Evolutionary conservation across 768 basidiomycete species (phyloP), one percentile per base, ranked within the genome.

Genomic region (Macrolepiota albuminosa): DNA sequence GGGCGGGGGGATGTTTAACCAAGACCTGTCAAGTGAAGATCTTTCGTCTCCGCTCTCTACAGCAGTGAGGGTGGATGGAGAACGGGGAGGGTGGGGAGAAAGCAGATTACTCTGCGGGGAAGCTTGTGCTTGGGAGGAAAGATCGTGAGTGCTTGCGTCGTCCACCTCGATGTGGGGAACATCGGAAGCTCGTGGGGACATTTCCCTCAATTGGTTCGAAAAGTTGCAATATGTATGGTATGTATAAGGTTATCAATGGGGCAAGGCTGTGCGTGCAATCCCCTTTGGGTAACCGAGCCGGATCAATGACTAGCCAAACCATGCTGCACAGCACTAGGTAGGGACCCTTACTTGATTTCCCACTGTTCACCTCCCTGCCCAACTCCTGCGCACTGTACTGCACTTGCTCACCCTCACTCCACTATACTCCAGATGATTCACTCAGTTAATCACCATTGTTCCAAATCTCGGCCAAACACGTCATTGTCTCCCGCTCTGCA

Each of bases 1-100:
- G 0, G 91, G 89, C 0, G 91, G 91, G 1, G 72, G 70, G 9
- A 61, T 59, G 8, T 71, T 67, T 14, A 52, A 4, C 5, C 36
- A 52, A 26, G 36, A 52, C 24, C 36, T 16, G 14, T 48, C 8
- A 0, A 61, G 1, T 14, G 60, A 64, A 14, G 71, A 79, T 26
- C 74, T 73, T 40, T 73, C 76, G 48, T 81, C 80, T n/a, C 79
- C 76, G 0, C 74, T 78, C 21, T 62, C 60, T 21, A 61, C 58
- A 49, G 67, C 66, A 37, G 53, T 42, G 0, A 24, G 6, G 5
- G 29, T 24, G 1, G 48, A 10, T 24, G 50, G 50, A 3, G 34
- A 24, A 13, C 50, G 50, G 13, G 66, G 70, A 1, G 66, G 62
- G 40, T 69, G 67, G 24, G 70, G 73, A 1, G 72, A 69, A 3